These are phyloP conservation scores for Mucuna pruriens DNA, from an alignment of 306 rosid genomes.

Conservation along the genomic window DNA sequence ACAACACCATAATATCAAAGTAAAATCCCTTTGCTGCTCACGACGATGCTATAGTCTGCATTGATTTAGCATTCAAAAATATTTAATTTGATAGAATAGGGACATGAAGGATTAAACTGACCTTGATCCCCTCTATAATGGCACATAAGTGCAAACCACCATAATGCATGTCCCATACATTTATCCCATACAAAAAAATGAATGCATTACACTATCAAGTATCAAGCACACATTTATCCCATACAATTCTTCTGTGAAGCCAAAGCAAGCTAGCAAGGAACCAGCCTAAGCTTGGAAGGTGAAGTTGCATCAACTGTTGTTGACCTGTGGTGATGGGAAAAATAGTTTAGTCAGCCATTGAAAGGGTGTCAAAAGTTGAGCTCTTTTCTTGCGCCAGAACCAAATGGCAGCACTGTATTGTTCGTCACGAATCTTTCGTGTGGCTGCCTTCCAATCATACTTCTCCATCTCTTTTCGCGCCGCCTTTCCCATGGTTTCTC, in stretches of 20 bases:
- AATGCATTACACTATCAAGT: slow-evolving; percentile 38
- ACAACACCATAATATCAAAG: neutral
- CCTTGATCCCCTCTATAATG: slow-evolving; percentile 8
- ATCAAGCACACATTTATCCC: slow-evolving; percentile 42
- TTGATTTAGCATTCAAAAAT: slow-evolving; percentile 2
- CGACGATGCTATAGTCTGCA: neutral
- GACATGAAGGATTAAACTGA: neutral
- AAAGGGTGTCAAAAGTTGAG: slow-evolving; percentile 69
- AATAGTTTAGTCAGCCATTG: slow-evolving; percentile 78
- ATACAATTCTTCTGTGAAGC: slow-evolving; percentile 38
- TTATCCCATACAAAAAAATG: slow-evolving; percentile 59
- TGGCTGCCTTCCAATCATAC: slow-evolving; percentile 94
- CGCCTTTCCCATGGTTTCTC: slow-evolving; percentile 81
- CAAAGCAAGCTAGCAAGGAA: slow-evolving; percentile 35
- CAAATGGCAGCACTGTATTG: slow-evolving; percentile 93
- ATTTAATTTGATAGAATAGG: neutral
- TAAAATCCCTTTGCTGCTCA: neutral
- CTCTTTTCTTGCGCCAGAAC: slow-evolving; percentile 96
- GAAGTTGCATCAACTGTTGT: slow-evolving; percentile 52
- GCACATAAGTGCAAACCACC: slow-evolving; percentile 35
- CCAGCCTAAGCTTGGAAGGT: slow-evolving; percentile 26
- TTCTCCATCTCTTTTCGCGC: slow-evolving; percentile 93
- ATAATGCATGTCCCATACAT: slow-evolving; percentile 25
- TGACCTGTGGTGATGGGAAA: slow-evolving; percentile 67
- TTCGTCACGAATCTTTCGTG: slow-evolving; percentile 74